Evolutionary conservation across 2,329 filamentous ascomycete species (phyloP), one percentile per base, ranked within the genome.

Genomic region (Parastagonospora nodorum): DNA sequence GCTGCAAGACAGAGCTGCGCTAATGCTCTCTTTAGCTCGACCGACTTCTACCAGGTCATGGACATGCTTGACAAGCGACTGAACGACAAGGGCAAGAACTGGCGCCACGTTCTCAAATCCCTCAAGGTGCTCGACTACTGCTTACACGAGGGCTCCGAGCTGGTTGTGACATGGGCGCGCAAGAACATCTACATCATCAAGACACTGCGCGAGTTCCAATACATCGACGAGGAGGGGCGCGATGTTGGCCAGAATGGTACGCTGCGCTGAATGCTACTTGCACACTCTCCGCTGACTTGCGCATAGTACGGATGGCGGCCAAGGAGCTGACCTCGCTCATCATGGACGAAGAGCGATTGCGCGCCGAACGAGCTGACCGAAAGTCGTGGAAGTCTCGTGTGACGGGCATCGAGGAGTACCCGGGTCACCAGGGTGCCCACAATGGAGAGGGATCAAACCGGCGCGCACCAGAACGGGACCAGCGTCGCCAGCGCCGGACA

Each of bases 161-260:
- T 97, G 58, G 91, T 97, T 30, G 94, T 99, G 43, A 97, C 93
- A 4, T 99, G 94, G 94, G 92, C 92, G 58, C 88, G 92, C 68
- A 95, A 97, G 80, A 97, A 96, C 73, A 88, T 97, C 61, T 99
- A 96, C 77, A 94, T 99, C 75, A 96, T 99, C 80, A 97, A 97
- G 81, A 99, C 94, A 28, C 77, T 99, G 73, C 88, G 94, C 71
- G 94, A 99, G 75, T 99, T 99, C 67, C 89, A 94, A 71, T 96
- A 97, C 73, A 85, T 96, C 45, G 94, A 99, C 61, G 94, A 99
- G 69, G 94, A 99, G 58, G 91, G 92, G 41, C 85, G 89, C 58
- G 94, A 99, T 72, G 94, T 99, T 42, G 94, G 94, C 48, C 91
- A 96, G 69, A 97, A 97, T 77, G 93, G 94, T 97, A 80, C 63